Percentiles rank a stretch among this genome's conserved stretches.
Conservation (phyloP, 2,329 filamentous ascomycete genomes). For the Incumbomyces delicatus region DNA sequence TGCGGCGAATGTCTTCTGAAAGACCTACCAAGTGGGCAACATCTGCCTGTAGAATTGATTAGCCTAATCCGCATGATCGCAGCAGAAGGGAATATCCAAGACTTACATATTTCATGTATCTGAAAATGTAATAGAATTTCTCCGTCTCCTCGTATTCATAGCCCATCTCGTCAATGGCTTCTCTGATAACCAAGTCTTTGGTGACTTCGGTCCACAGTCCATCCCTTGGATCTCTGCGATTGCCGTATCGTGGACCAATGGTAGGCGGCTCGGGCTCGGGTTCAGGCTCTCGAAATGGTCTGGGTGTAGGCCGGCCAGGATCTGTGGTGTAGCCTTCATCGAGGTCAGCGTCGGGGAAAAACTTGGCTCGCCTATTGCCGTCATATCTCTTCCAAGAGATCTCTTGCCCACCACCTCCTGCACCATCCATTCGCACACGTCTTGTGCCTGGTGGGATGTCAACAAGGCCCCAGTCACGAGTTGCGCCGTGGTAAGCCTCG, state of each 20-base stretch:
- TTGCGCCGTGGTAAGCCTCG: conserved; percentile 64
- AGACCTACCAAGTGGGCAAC: conserved; percentile 74
- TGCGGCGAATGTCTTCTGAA: conserved; percentile 69
- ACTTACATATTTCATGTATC: conserved; percentile 80
- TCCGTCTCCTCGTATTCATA: conserved; percentile 89
- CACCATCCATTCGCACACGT: conserved; percentile 70
- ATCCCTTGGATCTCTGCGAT: conserved; percentile 32
- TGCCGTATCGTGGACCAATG: conserved; percentile 36
- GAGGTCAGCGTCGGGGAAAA: conserved; percentile 52
- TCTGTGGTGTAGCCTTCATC: conserved; percentile 48
- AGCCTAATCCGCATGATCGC: neutral
- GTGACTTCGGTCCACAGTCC: conserved; percentile 96
- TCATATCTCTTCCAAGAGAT: conserved; percentile 72
- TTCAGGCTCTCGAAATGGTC: conserved; percentile 6
- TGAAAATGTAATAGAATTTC: conserved; percentile 82
- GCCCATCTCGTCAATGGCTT: conserved; percentile 74
- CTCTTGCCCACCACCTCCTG: conserved; percentile 64
- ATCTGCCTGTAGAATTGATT: conserved; percentile 57
- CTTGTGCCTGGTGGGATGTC: conserved; percentile 78
- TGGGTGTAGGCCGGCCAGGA: conserved; percentile 33
- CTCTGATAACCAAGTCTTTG: conserved; percentile 76
- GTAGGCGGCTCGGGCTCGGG: conserved; percentile 22
- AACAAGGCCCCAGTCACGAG: conserved; percentile 69
- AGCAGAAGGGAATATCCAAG: neutral
- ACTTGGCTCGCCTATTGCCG: conserved; percentile 64